Conservation (phyloP, 306 rosid genomes). For the Prunus mume region DNA sequence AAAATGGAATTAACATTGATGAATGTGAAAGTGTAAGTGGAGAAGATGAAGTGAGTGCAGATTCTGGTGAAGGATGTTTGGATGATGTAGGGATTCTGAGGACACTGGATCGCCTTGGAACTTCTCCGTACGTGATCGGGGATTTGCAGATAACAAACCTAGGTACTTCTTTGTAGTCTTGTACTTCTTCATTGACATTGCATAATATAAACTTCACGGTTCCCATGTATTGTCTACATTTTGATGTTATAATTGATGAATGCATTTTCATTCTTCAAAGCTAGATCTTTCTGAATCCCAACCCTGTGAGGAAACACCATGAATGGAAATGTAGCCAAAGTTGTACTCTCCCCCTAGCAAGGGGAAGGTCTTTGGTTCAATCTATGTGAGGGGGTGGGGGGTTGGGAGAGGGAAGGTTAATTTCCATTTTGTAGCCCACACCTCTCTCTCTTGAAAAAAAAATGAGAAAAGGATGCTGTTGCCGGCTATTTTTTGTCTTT, state of each 20-base stretch:
- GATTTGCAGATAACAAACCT: constrained; percentile 74
- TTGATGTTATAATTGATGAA: neutral
- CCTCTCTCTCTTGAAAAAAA: neutral
- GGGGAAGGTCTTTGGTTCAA: neutral
- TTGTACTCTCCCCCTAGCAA: neutral
- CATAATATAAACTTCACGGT: neutral
- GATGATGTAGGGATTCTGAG: constrained; percentile 41
- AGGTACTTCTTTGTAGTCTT: constrained; percentile 47
- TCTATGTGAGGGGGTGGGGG: neutral
- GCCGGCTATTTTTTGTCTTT: neutral
- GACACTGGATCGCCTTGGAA: constrained; percentile 37
- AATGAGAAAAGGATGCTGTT: neutral
- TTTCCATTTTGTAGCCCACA: neutral
- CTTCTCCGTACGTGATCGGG: constrained; percentile 66
- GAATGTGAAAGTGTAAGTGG: constrained; percentile 55
- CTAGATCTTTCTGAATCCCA: neutral
- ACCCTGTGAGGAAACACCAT: neutral
- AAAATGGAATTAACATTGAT: constrained; percentile 59
- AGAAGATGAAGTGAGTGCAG: constrained; percentile 69
- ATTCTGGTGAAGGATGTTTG: constrained; percentile 66
- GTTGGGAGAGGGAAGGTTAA: neutral
- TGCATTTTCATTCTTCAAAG: neutral
- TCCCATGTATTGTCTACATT: constrained; percentile 15
- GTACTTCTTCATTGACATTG: neutral
- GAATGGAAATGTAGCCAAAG: neutral